phyloP scores from a whole-genome alignment of 495 filamentous ascomycete genomes.

The Aeminium ludgeri region DNA sequence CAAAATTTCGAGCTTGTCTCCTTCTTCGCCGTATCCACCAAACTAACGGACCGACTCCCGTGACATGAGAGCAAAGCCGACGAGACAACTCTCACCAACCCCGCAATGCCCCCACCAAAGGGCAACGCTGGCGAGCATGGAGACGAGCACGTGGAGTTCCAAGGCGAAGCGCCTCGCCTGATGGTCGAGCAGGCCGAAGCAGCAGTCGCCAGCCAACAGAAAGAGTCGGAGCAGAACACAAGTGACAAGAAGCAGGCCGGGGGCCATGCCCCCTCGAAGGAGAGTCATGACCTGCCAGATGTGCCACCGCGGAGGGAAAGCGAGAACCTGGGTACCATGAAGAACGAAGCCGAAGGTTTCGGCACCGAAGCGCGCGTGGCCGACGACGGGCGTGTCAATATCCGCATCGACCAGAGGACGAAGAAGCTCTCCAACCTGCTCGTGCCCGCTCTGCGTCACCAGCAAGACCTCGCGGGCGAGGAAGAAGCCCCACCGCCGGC shows the following conservation, averaged over 20 bases:
- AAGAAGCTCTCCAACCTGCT: slow-evolving; percentile 46
- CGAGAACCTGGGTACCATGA: slow-evolving; percentile 30
- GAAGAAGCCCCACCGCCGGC: slow-evolving; percentile 33
- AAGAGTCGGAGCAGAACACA: neutral
- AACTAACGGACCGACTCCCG: no score
- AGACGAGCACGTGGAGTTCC: neutral
- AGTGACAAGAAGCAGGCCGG: neutral
- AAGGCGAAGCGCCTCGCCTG: neutral
- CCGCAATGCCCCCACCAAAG: no score
- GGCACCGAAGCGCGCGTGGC: slow-evolving; percentile 35
- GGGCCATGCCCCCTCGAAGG: neutral
- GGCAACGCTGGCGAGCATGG: no score
- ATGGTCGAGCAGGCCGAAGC: slow-evolving; percentile 6
- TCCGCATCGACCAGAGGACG: slow-evolving; percentile 54
- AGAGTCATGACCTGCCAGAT: slow-evolving; percentile 1
- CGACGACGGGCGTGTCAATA: slow-evolving; percentile 57
- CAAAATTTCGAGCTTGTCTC: no score
- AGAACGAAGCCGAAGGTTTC: slow-evolving; percentile 35
- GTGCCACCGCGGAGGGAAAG: slow-evolving; percentile 34
- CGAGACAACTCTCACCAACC: no score
- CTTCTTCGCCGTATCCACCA: no score
- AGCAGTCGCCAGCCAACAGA: slow-evolving; percentile 1
- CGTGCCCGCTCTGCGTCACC: slow-evolving; percentile 44
- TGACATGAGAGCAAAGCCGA: no score
- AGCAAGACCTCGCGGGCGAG: slow-evolving; percentile 33